Percentiles rank a stretch among this genome's conserved stretches.
These are phyloP conservation scores for Aspergillus tamarii DNA, from an alignment of 2,329 filamentous ascomycete genomes.

Conservation along the genomic window DNA sequence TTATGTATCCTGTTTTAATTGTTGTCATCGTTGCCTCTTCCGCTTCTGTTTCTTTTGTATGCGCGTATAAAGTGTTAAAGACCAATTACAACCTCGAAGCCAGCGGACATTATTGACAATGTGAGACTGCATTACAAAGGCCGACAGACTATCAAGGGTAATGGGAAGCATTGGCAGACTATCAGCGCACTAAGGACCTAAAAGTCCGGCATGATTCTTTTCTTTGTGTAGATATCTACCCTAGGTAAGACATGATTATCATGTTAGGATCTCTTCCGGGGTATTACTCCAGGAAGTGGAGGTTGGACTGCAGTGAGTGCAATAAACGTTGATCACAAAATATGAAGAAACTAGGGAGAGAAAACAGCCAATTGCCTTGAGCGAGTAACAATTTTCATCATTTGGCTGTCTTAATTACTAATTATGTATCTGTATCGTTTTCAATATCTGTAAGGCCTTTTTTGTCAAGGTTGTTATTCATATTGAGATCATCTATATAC, in stretches of 20 bases:
- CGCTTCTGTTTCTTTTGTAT: not conserved
- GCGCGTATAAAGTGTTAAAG: not conserved
- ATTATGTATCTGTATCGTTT: not conserved
- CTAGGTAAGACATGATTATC: too few species aligned
- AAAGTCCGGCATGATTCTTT: not conserved
- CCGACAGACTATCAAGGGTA: not conserved
- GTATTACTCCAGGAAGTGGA: too few species aligned
- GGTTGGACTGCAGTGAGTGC: too few species aligned
- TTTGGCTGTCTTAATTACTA: not conserved
- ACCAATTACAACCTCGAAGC: not conserved
- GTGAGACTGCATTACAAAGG: not conserved
- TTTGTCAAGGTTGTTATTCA: not conserved
- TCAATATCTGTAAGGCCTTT: not conserved
- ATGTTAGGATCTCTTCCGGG: too few species aligned
- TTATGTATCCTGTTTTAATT: too few species aligned
- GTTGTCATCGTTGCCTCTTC: too few species aligned
- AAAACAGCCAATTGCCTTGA: not conserved
- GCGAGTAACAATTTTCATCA: not conserved
- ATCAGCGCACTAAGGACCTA: not conserved
- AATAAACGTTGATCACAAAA: too few species aligned
- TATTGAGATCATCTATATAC: not conserved
- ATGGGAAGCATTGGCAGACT: not conserved
- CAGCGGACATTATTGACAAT: too few species aligned
- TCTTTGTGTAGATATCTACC: too few species aligned
- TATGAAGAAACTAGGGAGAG: too few species aligned